phyloP scores from a whole-genome alignment of 768 basidiomycete species.

The Crucibulum laeve region DNA sequence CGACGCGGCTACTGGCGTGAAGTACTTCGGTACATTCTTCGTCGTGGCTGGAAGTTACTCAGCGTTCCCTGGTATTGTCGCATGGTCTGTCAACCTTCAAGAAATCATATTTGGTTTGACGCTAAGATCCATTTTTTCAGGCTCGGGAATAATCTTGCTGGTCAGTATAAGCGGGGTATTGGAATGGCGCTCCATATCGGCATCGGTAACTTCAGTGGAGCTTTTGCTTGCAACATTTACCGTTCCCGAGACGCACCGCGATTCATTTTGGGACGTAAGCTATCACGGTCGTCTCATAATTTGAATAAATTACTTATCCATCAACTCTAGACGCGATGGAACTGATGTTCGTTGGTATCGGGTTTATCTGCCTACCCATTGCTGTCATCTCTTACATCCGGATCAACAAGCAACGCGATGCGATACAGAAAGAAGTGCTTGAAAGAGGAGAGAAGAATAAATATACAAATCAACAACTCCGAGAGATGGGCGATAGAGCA shows the following conservation, averaged over 20 bases:
- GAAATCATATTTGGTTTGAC: neutral
- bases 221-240: slow-evolving; percentile 62
- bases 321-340: slow-evolving; percentile 47
- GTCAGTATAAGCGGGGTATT: slow-evolving; percentile 67
- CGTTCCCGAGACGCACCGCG: slow-evolving; percentile 54
- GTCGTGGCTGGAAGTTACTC: slow-evolving; percentile 62
- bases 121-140: slow-evolving; percentile 32
- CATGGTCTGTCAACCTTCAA: slow-evolving; percentile 40
- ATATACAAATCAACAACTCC: slow-evolving; percentile 30
- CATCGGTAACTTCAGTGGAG: slow-evolving; percentile 62
- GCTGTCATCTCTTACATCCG: slow-evolving; percentile 44
- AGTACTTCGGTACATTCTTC: slow-evolving; percentile 74
- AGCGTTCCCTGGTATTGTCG: slow-evolving; percentile 52
- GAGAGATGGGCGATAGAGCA: slow-evolving; percentile 53
- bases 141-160: slow-evolving; percentile 62
- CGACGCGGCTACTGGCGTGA: slow-evolving; percentile 41
- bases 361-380: slow-evolving; percentile 47
- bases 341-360: slow-evolving; percentile 67
- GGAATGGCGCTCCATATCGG: slow-evolving; percentile 70
- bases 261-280: slow-evolving; percentile 60
- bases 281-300: neutral
- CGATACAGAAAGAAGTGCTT: slow-evolving; percentile 17
- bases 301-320: neutral
- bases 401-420: slow-evolving; percentile 54
- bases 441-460: slow-evolving; percentile 26